Conservation (phyloP, 306 rosid genomes). For the Alnus glutinosa region DNA sequence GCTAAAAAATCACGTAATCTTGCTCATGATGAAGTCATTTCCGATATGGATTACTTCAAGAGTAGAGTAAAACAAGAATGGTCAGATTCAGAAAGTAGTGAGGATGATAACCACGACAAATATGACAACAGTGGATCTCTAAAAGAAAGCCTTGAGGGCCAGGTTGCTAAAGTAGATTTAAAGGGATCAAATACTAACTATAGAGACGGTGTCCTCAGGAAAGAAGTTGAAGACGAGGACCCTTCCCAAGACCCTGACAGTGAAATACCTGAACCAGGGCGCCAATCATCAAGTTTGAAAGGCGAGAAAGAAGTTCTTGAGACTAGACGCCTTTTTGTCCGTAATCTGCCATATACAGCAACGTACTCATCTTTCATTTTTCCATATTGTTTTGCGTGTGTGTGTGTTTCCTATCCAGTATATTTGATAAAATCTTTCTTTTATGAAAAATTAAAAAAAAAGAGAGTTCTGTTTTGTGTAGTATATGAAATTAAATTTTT, state of each 20-base stretch:
- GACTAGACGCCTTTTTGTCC: conserved; percentile 73
- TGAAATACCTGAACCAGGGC: conserved; percentile 27
- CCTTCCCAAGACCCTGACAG: conserved; percentile 13
- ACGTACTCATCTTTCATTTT: conserved; percentile 40
- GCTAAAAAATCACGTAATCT: conserved; percentile 28
- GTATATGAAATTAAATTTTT: not conserved
- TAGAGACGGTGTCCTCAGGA: conserved; percentile 26
- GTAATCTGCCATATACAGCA: conserved; percentile 83
- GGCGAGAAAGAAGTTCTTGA: conserved; percentile 54
- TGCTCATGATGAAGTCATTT: conserved; percentile 44
- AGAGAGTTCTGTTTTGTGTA: not conserved
- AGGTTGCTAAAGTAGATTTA: conserved; percentile 28
- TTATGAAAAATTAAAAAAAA: not conserved
- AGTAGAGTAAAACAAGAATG: conserved; percentile 70
- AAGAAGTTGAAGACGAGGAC: conserved; percentile 28
- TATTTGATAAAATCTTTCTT: not conserved
- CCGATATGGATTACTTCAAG: conserved; percentile 87
- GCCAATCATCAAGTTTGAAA: conserved; percentile 35
- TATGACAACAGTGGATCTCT: conserved; percentile 26
- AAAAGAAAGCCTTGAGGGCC: conserved; percentile 26
- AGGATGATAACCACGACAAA: conserved; percentile 31
- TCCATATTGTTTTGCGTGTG: not conserved
- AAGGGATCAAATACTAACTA: conserved; percentile 26
- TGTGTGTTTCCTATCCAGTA: not conserved
- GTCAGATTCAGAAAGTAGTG: conserved; percentile 81